phyloP scores from a whole-genome alignment of 148 eudicot species.

The Rhododendron griersonianum region DNA sequence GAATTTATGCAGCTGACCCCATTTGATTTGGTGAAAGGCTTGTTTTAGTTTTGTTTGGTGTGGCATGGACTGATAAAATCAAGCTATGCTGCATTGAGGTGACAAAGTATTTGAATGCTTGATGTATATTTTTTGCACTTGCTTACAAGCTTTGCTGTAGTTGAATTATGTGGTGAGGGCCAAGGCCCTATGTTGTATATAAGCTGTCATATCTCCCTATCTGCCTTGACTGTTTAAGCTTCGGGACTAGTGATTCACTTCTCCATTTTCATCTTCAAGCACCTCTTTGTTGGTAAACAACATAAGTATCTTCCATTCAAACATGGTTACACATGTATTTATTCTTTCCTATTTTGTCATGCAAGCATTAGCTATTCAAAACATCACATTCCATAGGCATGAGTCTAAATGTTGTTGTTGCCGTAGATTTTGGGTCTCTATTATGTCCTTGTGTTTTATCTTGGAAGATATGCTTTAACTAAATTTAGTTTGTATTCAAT shows the following conservation, averaged over 20 bases:
- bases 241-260: neutral
- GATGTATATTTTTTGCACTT: neutral
- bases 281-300: neutral
- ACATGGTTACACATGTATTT: neutral
- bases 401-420: neutral
- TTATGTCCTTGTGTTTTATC: neutral
- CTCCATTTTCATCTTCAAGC: neutral
- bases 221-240: neutral
- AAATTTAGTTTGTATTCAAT: conserved; percentile 8
- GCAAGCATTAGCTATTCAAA: neutral
- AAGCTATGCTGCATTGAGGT: neutral
- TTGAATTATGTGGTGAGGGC: neutral
- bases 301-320: neutral
- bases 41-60: neutral
- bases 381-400: neutral
- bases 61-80: neutral
- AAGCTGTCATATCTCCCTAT: neutral
- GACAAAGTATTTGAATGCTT: neutral
- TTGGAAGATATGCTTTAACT: neutral
- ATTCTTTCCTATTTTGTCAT: neutral
- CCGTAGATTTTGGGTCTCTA: neutral
- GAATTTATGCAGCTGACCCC: neutral
- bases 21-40: neutral
- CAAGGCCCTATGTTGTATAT: neutral
- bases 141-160: neutral